Base-by-base conservation (phyloP, 768 basidiomycete genomes). In the Phanerochaete sordida region DNA sequence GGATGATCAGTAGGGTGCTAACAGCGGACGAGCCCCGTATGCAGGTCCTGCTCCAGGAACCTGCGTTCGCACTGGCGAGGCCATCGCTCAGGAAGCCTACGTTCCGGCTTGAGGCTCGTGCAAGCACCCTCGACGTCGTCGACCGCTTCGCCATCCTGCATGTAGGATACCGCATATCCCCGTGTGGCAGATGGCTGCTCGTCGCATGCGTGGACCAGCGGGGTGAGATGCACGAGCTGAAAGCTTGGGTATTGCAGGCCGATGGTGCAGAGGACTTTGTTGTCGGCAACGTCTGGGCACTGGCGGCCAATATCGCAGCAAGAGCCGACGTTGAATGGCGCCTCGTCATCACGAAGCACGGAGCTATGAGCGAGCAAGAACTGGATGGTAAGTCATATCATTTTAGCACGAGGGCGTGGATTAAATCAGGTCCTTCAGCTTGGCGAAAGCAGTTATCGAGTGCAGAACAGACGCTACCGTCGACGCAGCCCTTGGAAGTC, bases 291-390 rank as follows among this genome's bases (percentile, higher is more conserved):
- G 77, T 94, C 7, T 93, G 91, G 91, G 78, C 79, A 15, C 91
- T 94, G 71, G 81, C 80, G 0, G 69, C 81, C 56, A 77, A 80
- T 35, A 82, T 89, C 65, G 84, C 86, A 12, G 79, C 78, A 66
- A 82, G 77, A 62, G 87, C 86, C 12, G 84, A 85, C 67, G 75
- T 92, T 23, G 91, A 94, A 69, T 95, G 93, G 93, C 80, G 87
- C 54, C 74, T 94, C 12, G 85, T 88, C 9, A 77, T 95, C 58
- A 75, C 87, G 6, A 90, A 86, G 67, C 72, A 87, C 3, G 92
- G 92, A 0, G 59, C 73, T 11, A 84, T 93, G 77, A 70, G 73
- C 1, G 72, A 77, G 51, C 67, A 68, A 6, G 93, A 95, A 68
- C 69, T 91, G 23, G 77, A 85, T 64, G 87, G 92, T 91, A 64